phyloP scores from a whole-genome alignment of 2,329 filamentous ascomycete species.

The Colletotrichum endophyticum region DNA sequence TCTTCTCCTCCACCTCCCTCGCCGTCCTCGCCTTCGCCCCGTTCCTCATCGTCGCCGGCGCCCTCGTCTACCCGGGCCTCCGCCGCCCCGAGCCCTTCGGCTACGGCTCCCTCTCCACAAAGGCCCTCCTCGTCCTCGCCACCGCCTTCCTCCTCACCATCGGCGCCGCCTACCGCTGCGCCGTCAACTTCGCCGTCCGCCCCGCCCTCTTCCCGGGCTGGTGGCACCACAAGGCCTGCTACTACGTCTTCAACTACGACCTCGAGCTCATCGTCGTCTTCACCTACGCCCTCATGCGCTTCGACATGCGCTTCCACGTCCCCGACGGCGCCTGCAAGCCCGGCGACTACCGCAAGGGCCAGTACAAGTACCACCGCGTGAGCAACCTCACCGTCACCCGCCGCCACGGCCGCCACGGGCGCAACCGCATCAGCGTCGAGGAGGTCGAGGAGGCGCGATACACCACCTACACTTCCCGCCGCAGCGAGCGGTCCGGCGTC shows the following conservation, averaged over 20 bases:
- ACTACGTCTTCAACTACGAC: constrained; percentile 80
- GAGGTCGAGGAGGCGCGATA: constrained; percentile 23
- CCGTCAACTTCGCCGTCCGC: constrained; percentile 57
- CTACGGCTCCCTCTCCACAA: constrained; percentile 67
- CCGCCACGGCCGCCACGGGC: not conserved
- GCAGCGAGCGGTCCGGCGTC: constrained; percentile 20
- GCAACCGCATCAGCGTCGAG: constrained; percentile 16
- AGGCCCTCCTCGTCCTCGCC: constrained; percentile 67
- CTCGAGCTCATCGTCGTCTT: constrained; percentile 75
- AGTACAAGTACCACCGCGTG: constrained; percentile 10
- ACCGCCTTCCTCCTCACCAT: constrained; percentile 66
- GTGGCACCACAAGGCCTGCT: constrained; percentile 74
- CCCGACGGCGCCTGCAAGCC: constrained; percentile 65
- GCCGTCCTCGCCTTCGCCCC: constrained; percentile 66
- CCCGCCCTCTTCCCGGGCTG: constrained; percentile 60
- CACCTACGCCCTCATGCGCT: constrained; percentile 68
- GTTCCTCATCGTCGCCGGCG: constrained; percentile 56
- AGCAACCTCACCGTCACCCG: constrained; percentile 2
- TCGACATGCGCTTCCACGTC: constrained; percentile 74
- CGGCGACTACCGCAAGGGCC: constrained; percentile 48
- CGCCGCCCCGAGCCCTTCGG: constrained; percentile 59
- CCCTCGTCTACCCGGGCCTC: constrained; percentile 40
- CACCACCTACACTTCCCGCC: constrained; percentile 27
- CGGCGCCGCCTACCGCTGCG: constrained; percentile 73
- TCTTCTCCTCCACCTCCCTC: constrained; percentile 70